A percentile compares a stretch with the other conserved stretches of the same genome.
phyloP scores from a whole-genome alignment of 805 yeast species.

The Kodamaea neixiangensis region DNA sequence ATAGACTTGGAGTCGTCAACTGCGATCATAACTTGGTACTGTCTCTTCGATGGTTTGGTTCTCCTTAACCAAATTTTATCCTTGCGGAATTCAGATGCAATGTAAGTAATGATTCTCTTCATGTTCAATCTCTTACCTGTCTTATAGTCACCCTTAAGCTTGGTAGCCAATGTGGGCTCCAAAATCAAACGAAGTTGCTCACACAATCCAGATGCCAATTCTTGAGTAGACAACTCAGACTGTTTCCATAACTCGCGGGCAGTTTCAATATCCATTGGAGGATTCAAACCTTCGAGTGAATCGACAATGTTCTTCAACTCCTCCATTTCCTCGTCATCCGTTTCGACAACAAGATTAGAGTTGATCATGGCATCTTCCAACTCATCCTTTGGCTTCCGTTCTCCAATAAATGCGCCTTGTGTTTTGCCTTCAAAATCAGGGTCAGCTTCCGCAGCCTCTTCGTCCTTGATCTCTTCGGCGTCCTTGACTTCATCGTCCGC shows the following conservation, averaged over 20 bases:
- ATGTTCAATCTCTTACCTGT: constrained; percentile 96
- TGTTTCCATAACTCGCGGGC: constrained; percentile 80
- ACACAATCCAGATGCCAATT: constrained; percentile 80
- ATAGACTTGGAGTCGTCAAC: constrained; percentile 97
- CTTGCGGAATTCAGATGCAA: constrained; percentile 95
- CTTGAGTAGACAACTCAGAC: constrained; percentile 84
- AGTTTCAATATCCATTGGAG: constrained; percentile 58
- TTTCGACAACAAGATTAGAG: constrained; percentile 22
- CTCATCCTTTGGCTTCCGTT: constrained; percentile 39
- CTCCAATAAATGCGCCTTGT: constrained; percentile 53
- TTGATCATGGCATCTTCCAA: constrained; percentile 27
- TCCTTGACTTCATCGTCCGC: constrained; percentile 20
- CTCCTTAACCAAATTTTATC: constrained; percentile 98
- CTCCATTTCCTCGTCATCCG: constrained; percentile 19
- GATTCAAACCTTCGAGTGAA: constrained; percentile 18
- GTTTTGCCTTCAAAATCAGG: constrained; percentile 52
- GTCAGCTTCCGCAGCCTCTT: constrained; percentile 28
- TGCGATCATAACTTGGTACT: constrained; percentile 96
- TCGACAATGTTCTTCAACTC: constrained; percentile 8
- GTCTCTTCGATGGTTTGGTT: constrained; percentile 95
- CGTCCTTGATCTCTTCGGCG: constrained; percentile 31
- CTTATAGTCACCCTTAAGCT: constrained; percentile 91
- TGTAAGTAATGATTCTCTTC: constrained; percentile 96
- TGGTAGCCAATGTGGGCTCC: constrained; percentile 96
- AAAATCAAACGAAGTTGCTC: constrained; percentile 91